These are phyloP conservation scores for Mucor lusitanicus DNA, from an alignment of 371 early-diverging fungal genomes.

Conservation along the genomic window DNA sequence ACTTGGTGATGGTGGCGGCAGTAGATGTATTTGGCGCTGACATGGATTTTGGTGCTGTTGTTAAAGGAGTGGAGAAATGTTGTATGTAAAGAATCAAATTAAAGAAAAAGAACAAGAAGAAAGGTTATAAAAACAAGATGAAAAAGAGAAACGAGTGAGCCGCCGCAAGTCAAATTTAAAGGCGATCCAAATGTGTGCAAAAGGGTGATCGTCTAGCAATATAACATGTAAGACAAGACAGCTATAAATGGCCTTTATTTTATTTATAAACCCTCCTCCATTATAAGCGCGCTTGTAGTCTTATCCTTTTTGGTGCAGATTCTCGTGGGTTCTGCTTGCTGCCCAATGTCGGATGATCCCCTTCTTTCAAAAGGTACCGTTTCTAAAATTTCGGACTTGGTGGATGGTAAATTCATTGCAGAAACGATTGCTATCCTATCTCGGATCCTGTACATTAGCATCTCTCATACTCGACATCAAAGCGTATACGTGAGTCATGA, in stretches of 20 bases:
- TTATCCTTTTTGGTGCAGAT: constrained; percentile 10
- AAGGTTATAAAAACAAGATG: neutral
- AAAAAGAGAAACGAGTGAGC: neutral
- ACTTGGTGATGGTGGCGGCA: constrained; percentile 4
- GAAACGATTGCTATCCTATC: neutral
- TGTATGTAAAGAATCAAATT: neutral
- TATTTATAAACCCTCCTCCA: neutral
- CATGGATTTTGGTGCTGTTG: neutral
- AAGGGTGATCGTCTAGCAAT: neutral
- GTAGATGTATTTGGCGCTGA: neutral
- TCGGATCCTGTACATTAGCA: neutral
- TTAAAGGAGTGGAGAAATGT: constrained; percentile 13
- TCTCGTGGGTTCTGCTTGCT: constrained; percentile 15
- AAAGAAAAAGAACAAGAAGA: constrained; percentile 3
- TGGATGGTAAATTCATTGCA: neutral
- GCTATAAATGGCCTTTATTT: constrained; percentile 8
- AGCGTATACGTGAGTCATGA: neutral
- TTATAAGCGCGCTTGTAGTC: constrained; percentile 6
- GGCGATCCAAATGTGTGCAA: neutral
- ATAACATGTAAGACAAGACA: neutral
- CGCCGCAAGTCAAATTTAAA: constrained; percentile 12
- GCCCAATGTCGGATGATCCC: constrained; percentile 6
- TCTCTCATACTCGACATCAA: too few species aligned
- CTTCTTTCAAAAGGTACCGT: neutral
- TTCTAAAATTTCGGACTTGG: neutral